These are phyloP conservation scores for Sporobolomyces roseus DNA, from an alignment of 768 basidiomycete genomes.

Conservation along the genomic window DNA sequence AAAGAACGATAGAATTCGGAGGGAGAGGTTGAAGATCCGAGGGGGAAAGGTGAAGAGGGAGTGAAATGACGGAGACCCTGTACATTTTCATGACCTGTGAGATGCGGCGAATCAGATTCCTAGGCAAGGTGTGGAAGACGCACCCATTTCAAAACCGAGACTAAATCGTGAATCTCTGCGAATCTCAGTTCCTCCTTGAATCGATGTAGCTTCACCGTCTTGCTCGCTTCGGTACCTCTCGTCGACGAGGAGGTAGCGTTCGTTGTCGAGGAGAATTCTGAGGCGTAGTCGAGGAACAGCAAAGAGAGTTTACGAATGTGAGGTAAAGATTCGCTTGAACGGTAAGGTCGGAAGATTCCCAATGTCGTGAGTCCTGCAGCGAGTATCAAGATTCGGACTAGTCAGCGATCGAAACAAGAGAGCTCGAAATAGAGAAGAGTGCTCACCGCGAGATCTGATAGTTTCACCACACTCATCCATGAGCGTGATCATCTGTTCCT, in stretches of 20 bases:
- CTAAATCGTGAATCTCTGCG: conserved; percentile 30
- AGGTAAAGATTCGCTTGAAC: conserved; percentile 17
- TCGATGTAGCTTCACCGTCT: conserved; percentile 24
- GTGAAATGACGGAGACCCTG: conserved; percentile 33
- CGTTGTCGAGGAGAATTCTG: conserved; percentile 2
- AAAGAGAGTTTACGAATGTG: conserved; percentile 16
- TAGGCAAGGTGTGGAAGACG: background rate
- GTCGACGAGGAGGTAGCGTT: background rate
- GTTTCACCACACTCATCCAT: conserved; percentile 1
- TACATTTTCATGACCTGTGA: too few species aligned
- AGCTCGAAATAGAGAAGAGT: background rate
- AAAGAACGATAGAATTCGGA: conserved; percentile 22
- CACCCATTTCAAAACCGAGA: conserved; percentile 39
- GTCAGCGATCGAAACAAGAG: background rate
- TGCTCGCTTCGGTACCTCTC: conserved; percentile 22
- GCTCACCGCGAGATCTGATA: conserved; percentile 2
- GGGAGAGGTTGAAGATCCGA: background rate
- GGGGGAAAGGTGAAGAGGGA: conserved; percentile 7
- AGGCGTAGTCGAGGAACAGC: conserved; percentile 34
- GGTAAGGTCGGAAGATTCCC: conserved; percentile 39
- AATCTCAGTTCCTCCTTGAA: conserved; percentile 37
- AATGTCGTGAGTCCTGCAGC: conserved; percentile 33
- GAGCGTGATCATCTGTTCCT: conserved; percentile 9
- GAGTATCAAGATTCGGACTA: too few species aligned
- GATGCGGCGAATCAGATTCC: background rate